Base-by-base conservation (phyloP, 768 basidiomycete species). In the Kondoa malvinella region DNA sequence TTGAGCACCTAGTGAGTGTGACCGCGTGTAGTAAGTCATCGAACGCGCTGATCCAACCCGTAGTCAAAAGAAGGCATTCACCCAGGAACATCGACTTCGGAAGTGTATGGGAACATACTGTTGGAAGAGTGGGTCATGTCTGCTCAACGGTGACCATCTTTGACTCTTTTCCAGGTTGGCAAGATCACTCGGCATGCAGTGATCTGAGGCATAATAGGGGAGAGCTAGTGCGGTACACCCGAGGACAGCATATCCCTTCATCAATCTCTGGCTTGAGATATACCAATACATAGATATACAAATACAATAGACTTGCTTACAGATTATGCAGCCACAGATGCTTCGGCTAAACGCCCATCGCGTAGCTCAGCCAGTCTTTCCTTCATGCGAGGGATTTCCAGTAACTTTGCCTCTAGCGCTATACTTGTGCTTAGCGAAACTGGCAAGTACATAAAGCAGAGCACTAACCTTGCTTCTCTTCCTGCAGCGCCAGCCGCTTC, bases 401-500 rank as follows among this genome's bases (percentile, higher is more conserved):
- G 74, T 50, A 79, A 66, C 60, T 77, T 72, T 26, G 71, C 69
- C 66, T 74, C 72, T 67, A 78, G 69, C 56, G 75, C 75, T 60
- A 29, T 14, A 8, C 8, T 4, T 14, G 25, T 29, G 14, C 12
- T 60, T 29, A 60, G 58, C n/a, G 58, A 25, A 25, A 29, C 30
- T 4, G n/a, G 58, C 25, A 14, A 25, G 50, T 25, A 25, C 30
- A 31, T 12, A 25, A 14, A 4, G 58, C 58, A 31, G n/a, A 25
- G 58, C n/a, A 60, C 58, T 25, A 8, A 29, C 58, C 58, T 60
- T 69, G 69, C 78, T 92, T 95, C 82, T 99, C 94, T 76, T 92
- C 89, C 77, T 95, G 91, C 57, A 96, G 79, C 0, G 87, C 89
- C 63, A 95, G 80, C 12, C 94, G 84, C 77, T 86, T 87, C 78